phyloP scores from a whole-genome alignment of 2,329 filamentous ascomycete genomes.

The Laburnicola sp. region DNA sequence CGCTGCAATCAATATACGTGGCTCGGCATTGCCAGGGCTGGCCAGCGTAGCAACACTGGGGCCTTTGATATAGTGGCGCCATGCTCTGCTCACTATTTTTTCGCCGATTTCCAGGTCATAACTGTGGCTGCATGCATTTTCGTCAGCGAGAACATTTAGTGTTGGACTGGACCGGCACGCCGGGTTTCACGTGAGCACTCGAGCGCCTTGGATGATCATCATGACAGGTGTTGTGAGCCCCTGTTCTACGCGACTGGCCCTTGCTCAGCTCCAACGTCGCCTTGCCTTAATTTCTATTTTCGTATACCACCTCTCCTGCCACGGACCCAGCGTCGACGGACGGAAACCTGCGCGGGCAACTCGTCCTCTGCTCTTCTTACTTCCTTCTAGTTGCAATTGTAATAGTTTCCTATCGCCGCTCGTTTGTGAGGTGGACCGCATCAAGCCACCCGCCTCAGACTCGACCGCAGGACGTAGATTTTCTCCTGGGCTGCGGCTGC shows the following conservation, averaged over 20 bases:
- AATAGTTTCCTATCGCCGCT: constrained; percentile 22
- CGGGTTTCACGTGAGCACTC: constrained; percentile 10
- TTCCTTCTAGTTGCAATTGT: constrained; percentile 18
- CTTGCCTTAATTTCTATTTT: constrained; percentile 29
- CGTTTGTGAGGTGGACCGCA: constrained; percentile 6
- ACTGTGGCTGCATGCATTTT: neutral
- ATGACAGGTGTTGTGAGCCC: constrained; percentile 21
- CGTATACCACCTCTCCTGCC: constrained; percentile 22
- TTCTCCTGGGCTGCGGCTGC: neutral
- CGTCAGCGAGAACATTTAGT: neutral
- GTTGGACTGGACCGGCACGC: too few species aligned
- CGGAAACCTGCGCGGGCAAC: constrained; percentile 11
- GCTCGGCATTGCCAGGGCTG: constrained; percentile 7
- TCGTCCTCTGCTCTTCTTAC: constrained; percentile 8
- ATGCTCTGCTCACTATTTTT: too few species aligned
- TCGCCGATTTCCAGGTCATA: too few species aligned
- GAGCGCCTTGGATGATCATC: neutral
- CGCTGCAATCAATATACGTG: neutral
- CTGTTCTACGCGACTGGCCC: constrained; percentile 16
- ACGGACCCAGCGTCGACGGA: constrained; percentile 29
- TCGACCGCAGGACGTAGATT: neutral
- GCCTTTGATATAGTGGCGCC: too few species aligned
- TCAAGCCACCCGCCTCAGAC: constrained; percentile 7
- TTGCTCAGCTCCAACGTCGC: constrained; percentile 20
- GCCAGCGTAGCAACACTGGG: neutral